Base-by-base conservation (phyloP, 2,329 filamentous ascomycete species). In the Periconia digitata region DNA sequence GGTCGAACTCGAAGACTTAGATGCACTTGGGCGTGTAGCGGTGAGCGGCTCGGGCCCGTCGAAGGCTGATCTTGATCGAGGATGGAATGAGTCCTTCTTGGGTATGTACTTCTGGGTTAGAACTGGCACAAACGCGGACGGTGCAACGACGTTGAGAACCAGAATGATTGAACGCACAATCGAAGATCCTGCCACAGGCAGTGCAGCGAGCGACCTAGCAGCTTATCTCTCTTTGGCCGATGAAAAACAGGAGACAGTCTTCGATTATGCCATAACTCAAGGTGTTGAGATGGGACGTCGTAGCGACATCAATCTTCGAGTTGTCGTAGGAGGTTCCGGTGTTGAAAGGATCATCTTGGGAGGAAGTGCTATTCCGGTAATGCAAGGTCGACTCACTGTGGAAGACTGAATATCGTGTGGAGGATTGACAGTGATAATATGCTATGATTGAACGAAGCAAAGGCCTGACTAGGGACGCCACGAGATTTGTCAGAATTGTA, bases 81-180 rank as follows among this genome's bases (percentile, higher is more conserved):
- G 74, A 1, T 87, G 84, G 83, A 60, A 75, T 7, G 60, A 72
- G 2, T 78, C 80, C 1, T 80, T 85, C 46, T 65, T 81, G 0
- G 74, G 74, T 10, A 72, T 76, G 39, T 86, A 85, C 60, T 86
- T 84, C 67, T 89, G 82, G 56, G 80, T 85, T 16, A 65, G 70
- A 20, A 69, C 70, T 1, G 66, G 62, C 18, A 60, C 63, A 22
- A 58, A 50, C 17, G 53, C 55, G 8, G 53, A 64, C 13, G 66
- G 65, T n/a, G 56, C 51, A 17, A 58, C 39, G 6, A 55, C 56
- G 24, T 59, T 88, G 18, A 75, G 82, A 43, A 79, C 85, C 8
- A 76, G 86, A 41, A 85, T 89, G 83, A 76, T 88, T 34, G 71
- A 73, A 38, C 36, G 72, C 1, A 55, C 60, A 6, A 58, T 74